Conservation (phyloP, 108 stramenopile genomes). For the Stephanodiscus minutulus region DNA sequence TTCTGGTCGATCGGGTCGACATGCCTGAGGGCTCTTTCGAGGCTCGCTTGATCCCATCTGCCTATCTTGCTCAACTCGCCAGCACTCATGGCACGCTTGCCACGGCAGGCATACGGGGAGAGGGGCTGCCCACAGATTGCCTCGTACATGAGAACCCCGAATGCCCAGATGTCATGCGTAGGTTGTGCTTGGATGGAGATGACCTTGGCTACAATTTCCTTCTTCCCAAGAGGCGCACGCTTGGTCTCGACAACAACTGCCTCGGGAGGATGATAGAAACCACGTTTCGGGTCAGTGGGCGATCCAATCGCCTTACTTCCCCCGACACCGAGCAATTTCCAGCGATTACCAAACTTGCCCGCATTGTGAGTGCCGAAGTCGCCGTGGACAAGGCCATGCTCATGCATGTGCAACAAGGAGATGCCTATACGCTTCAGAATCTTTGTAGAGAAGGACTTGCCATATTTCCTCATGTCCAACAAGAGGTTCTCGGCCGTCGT, state of each 20-base stretch:
- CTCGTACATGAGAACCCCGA: constrained; percentile 80
- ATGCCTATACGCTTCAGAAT: constrained; percentile 85
- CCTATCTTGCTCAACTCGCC: constrained; percentile 76
- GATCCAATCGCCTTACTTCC: constrained; percentile 68
- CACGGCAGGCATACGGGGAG: constrained; percentile 83
- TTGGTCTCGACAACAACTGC: constrained; percentile 77
- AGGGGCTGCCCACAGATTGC: constrained; percentile 80
- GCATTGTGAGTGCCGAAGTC: constrained; percentile 90
- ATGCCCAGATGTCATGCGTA: constrained; percentile 89
- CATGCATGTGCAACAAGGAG: constrained; percentile 82
- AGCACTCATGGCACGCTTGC: constrained; percentile 78
- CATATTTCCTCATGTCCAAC: constrained; percentile 69
- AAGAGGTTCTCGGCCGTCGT: constrained; percentile 88
- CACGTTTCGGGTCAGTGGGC: constrained; percentile 73
- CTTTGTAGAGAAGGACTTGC: constrained; percentile 66
- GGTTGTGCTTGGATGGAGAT: constrained; percentile 68
- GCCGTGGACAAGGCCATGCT: constrained; percentile 81
- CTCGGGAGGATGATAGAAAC: constrained; percentile 89
- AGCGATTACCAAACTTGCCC: constrained; percentile 82
- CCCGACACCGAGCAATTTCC: constrained; percentile 84
- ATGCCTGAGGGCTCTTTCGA: constrained; percentile 68
- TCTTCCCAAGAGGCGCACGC: constrained; percentile 62
- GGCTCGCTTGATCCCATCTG: constrained; percentile 73
- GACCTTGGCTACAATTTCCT: constrained; percentile 61
- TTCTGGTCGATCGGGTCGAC: constrained; percentile 50